A percentile compares a stretch with the other conserved stretches of the same genome.
These are phyloP conservation scores for Boletus barrowsii DNA, from an alignment of 768 basidiomycete genomes.

Conservation along the genomic window DNA sequence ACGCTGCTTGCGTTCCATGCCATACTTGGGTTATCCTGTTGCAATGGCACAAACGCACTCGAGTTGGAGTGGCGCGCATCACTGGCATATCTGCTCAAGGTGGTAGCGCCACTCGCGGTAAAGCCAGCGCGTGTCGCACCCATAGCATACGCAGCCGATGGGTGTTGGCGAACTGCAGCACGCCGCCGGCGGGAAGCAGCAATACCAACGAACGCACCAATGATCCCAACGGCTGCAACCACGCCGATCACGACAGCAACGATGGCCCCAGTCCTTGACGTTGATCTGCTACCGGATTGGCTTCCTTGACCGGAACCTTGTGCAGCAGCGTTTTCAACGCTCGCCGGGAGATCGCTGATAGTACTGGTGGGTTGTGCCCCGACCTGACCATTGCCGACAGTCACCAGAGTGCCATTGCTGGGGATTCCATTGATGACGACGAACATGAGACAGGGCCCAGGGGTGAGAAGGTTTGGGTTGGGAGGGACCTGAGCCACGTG, in stretches of 20 bases:
- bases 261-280: constrained; percentile 25
- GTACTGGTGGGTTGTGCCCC: constrained; percentile 56
- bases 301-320: constrained; percentile 28
- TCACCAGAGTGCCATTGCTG: constrained; percentile 71
- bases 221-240: constrained; percentile 28
- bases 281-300: constrained; percentile 17
- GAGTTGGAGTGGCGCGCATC: constrained; percentile 52
- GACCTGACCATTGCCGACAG: constrained; percentile 76
- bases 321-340: constrained; percentile 42
- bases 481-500: constrained; percentile 84
- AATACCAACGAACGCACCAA: constrained; percentile 41
- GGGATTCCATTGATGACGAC: constrained; percentile 86
- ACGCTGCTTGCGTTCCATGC: constrained; percentile 57
- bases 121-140: constrained; percentile 31
- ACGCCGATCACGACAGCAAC: constrained; percentile 31
- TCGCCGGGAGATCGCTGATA: constrained; percentile 29
- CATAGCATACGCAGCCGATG: constrained; percentile 39
- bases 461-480: constrained; percentile 83
- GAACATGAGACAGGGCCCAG: constrained; percentile 84
- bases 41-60: constrained; percentile 69
- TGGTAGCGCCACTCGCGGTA: constrained; percentile 20
- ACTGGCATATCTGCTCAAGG: constrained; percentile 22
- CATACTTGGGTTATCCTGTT: constrained; percentile 55
- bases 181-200: constrained; percentile 51
- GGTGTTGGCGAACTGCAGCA: constrained; percentile 31